Percentiles rank a stretch among this genome's conserved stretches.
These are phyloP conservation scores for Sanghuangporus weigelae DNA, from an alignment of 1,284 basidiomycete genomes.

Conservation along the genomic window DNA sequence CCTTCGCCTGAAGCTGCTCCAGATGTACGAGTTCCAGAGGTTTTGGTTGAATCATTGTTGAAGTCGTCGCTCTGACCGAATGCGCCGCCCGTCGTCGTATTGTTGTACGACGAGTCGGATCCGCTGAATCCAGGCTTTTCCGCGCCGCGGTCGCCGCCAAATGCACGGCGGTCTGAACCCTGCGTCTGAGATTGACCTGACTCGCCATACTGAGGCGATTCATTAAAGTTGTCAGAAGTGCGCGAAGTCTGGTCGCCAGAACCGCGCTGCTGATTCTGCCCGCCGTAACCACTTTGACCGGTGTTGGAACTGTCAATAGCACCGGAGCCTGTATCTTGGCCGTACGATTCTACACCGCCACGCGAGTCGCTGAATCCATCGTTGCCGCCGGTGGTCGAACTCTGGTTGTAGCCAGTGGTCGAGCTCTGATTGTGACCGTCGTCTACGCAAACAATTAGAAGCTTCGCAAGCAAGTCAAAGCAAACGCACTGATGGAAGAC, in stretches of 20 bases:
- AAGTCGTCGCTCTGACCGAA: not conserved
- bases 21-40: not conserved
- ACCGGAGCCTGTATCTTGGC: constrained; percentile 11
- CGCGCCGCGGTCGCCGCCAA: not conserved
- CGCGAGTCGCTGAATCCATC: constrained; percentile 10
- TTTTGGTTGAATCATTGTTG: not conserved
- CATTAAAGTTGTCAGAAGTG: not conserved
- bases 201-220: not conserved
- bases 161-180: not conserved
- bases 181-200: not conserved
- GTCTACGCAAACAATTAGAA: not conserved
- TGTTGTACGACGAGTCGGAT: not conserved
- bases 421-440: not conserved
- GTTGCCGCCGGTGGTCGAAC: not conserved
- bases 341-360: constrained; percentile 9
- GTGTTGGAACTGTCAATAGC: constrained; percentile 11
- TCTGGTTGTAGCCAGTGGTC: not conserved
- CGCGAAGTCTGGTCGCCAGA: not conserved
- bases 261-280: not conserved
- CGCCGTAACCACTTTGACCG: constrained; percentile 14
- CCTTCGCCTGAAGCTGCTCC: not conserved
- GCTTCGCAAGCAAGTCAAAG: not conserved
- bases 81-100: not conserved
- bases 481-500: constrained; percentile 1
- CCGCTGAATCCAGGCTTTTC: constrained; percentile 1